These are phyloP conservation scores for Pisolithus tinctorius DNA, from an alignment of 768 basidiomycete species.

Conservation along the genomic window DNA sequence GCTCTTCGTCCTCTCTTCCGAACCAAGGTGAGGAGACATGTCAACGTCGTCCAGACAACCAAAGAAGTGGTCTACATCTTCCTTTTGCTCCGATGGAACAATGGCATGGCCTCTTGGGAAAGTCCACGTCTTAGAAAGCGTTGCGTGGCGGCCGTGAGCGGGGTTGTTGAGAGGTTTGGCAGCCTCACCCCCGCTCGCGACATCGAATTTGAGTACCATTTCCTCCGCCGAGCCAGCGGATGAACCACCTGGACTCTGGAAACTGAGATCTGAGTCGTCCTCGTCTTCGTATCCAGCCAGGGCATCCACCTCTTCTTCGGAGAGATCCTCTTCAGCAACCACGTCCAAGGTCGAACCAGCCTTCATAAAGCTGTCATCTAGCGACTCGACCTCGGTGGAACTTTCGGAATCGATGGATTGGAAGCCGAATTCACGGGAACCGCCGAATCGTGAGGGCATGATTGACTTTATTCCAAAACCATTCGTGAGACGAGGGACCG, in stretches of 20 bases:
- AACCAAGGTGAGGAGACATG: constrained; percentile 40
- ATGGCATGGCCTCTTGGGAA: constrained; percentile 40
- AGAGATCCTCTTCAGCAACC: constrained; percentile 46
- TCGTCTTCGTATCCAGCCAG: constrained; percentile 68
- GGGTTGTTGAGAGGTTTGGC: constrained; percentile 9
- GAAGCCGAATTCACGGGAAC: constrained; percentile 44
- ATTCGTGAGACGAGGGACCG: constrained; percentile 16
- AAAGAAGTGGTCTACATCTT: constrained; percentile 73
- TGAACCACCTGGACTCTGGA: constrained; percentile 39
- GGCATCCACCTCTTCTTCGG: constrained; percentile 47
- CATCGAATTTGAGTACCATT: constrained; percentile 14
- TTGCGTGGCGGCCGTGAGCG: constrained; percentile 29
- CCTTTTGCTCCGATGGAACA: constrained; percentile 18
- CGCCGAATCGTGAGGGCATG: constrained; percentile 18
- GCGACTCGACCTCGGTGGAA: constrained; percentile 67
- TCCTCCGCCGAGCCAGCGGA: constrained; percentile 53
- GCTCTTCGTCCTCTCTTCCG: constrained; percentile 49
- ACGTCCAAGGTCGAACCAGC: constrained; percentile 45
- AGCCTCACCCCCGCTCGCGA: constrained; percentile 10
- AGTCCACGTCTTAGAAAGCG: constrained; percentile 65
- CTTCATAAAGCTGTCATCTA: constrained; percentile 36
- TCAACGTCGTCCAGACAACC: constrained; percentile 56
- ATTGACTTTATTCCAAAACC: constrained; percentile 10
- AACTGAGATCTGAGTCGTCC: constrained; percentile 47
- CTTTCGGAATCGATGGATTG: constrained; percentile 59